Percentiles rank a stretch among this genome's conserved stretches.
phyloP scores from a whole-genome alignment of 1,139 yeast genomes.

The Debaryomyces nepalensis region DNA sequence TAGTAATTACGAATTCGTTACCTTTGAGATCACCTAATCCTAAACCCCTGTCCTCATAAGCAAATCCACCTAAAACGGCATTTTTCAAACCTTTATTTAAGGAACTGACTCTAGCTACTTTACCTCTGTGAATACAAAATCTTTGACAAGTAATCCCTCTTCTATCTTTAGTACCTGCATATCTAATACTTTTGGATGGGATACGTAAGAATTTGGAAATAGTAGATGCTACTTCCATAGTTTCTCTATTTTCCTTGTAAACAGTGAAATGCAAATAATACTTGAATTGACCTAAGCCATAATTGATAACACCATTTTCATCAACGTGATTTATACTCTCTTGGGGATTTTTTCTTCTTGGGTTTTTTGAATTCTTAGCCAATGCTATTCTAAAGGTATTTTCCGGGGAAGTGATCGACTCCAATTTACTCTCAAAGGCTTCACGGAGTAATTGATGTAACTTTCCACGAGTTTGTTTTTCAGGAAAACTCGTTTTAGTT shows the following conservation, averaged over 20 bases:
- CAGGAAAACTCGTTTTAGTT: constrained; percentile 61
- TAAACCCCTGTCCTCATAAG: constrained; percentile 65
- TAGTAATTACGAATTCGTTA: constrained; percentile 82
- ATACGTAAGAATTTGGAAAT: constrained; percentile 74
- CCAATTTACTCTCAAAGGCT: constrained; percentile 75
- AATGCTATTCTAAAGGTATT: constrained; percentile 67
- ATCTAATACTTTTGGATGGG: constrained; percentile 70
- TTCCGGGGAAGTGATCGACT: constrained; percentile 73
- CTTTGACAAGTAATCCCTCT: constrained; percentile 94
- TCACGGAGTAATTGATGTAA: constrained; percentile 78
- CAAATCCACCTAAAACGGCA: constrained; percentile 75
- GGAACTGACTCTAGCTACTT: constrained; percentile 77
- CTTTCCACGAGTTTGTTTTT: constrained; percentile 72
- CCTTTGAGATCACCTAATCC: constrained; percentile 85
- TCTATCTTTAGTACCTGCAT: constrained; percentile 96
- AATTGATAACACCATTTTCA: constrained; percentile 51
- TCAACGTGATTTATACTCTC: constrained; percentile 56
- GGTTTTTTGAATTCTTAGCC: constrained; percentile 36
- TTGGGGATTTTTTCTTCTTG: constrained; percentile 39
- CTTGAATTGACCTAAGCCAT: constrained; percentile 70
- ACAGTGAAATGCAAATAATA: constrained; percentile 76
- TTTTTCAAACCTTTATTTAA: constrained; percentile 78
- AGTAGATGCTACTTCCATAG: constrained; percentile 90
- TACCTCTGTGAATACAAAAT: constrained; percentile 70
- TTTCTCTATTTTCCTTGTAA: constrained; percentile 93